Evolutionary conservation across 73 alveolate species (phyloP).

Genomic region (Halteria grandinella): DNA sequence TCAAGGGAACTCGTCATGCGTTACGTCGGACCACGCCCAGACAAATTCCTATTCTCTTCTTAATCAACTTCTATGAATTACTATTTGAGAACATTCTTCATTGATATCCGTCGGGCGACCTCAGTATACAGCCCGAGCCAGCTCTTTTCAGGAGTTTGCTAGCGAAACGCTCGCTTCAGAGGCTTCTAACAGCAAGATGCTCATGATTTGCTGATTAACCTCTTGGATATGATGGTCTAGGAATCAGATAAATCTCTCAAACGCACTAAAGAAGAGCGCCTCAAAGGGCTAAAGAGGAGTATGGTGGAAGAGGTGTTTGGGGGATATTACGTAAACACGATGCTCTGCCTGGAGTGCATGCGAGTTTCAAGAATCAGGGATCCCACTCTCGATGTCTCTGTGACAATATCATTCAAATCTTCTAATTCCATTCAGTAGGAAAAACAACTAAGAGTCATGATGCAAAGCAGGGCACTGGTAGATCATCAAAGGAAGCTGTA

Average conservation of each 20-base stretch:
- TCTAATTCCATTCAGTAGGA: no score
- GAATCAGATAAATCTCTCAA: constrained; percentile 51
- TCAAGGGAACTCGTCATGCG: constrained; percentile 49
- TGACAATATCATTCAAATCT: constrained; percentile 59
- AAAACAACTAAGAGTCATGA: no score
- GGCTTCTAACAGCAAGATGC: constrained; percentile 72
- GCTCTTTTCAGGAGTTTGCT: constrained; percentile 50
- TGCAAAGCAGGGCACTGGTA: no score
- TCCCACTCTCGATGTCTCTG: constrained; percentile 53
- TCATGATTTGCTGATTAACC: constrained; percentile 57
- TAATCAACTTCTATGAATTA: constrained; percentile 33
- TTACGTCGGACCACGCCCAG: neutral
- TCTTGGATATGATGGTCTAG: constrained; percentile 40
- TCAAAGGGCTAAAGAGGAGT: constrained; percentile 8
- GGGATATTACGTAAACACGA: constrained; percentile 45
- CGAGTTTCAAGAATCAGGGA: constrained; percentile 62
- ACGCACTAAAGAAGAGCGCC: constrained; percentile 19
- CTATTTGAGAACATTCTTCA: constrained; percentile 31
- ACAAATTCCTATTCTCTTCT: constrained; percentile 33
- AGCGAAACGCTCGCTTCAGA: constrained; percentile 45
- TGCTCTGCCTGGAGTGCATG: constrained; percentile 62
- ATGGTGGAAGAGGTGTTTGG: constrained; percentile 58
- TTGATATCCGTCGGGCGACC: constrained; percentile 53
- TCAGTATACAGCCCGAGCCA: constrained; percentile 31
- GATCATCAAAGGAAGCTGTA: no score